A percentile compares a stretch with the other conserved stretches of the same genome.
Evolutionary conservation across 2,329 filamentous ascomycete genomes (phyloP).

Genomic region (Beauveria sp.): DNA sequence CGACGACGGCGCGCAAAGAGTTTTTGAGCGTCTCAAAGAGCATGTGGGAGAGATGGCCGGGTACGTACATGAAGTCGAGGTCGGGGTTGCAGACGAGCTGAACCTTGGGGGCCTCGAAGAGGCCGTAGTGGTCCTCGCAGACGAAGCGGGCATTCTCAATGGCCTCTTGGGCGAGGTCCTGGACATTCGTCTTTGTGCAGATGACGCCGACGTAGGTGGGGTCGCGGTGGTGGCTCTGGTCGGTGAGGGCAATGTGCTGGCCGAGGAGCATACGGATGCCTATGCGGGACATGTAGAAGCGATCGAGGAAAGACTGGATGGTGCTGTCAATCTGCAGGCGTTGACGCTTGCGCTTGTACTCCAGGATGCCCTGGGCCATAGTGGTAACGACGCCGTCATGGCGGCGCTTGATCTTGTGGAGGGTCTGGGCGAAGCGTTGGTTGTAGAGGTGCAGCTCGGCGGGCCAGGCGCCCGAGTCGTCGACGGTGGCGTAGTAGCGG

Average conservation of each 20-base stretch:
- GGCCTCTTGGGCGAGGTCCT: constrained; percentile 88
- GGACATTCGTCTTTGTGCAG: constrained; percentile 96
- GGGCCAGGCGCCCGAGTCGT: constrained; percentile 84
- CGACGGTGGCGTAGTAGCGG: constrained; percentile 83
- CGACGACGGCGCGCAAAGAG: constrained; percentile 91
- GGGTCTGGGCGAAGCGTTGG: constrained; percentile 75
- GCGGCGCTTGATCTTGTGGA: constrained; percentile 89
- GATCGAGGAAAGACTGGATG: constrained; percentile 94
- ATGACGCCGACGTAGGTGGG: constrained; percentile 97
- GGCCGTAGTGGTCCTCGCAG: constrained; percentile 94
- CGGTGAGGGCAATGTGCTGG: constrained; percentile 93
- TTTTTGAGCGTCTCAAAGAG: constrained; percentile 99
- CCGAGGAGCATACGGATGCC: constrained; percentile 99
- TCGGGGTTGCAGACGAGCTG: constrained; percentile 92
- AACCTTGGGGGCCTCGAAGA: constrained; percentile 94
- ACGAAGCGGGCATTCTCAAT: constrained; percentile 99
- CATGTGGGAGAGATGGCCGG: constrained; percentile 98
- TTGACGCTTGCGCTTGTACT: constrained; percentile 95
- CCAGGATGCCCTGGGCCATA: constrained; percentile 93
- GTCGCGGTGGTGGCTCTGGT: constrained; percentile 82
- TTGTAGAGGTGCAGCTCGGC: constrained; percentile 94
- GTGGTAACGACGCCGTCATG: constrained; percentile 98
- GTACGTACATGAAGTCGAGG: constrained; percentile 98
- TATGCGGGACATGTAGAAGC: constrained; percentile 99
- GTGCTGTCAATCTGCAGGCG: constrained; percentile 97